Percentiles rank a stretch among this genome's conserved stretches.
Conservation (phyloP, 2,329 filamentous ascomycete species). For the Penicillium capsulatum region DNA sequence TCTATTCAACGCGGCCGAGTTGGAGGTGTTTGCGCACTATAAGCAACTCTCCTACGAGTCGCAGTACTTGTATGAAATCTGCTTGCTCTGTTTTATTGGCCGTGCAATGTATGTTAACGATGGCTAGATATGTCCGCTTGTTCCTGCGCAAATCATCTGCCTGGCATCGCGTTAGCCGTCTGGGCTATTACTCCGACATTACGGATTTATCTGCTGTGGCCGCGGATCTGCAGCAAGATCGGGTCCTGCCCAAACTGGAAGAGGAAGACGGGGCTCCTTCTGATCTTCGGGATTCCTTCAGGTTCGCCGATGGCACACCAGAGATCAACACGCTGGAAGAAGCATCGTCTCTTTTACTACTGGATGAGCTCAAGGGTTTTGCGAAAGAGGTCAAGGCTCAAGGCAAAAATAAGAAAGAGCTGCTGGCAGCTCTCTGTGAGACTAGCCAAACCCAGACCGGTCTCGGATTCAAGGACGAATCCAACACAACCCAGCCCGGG, state of each 20-base stretch:
- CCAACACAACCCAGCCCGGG: slow-evolving; percentile 42
- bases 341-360: slow-evolving; percentile 71
- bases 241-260: slow-evolving; percentile 52
- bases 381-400: slow-evolving; percentile 83
- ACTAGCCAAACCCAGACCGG: slow-evolving; percentile 71
- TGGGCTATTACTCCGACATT: slow-evolving; percentile 81
- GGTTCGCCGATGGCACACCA: slow-evolving; percentile 75
- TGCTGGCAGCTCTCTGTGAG: slow-evolving; percentile 68
- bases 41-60: slow-evolving; percentile 70
- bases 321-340: slow-evolving; percentile 76
- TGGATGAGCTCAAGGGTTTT: slow-evolving; percentile 80
- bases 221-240: slow-evolving; percentile 56
- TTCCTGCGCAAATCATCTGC: slow-evolving; percentile 87
- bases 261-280: slow-evolving; percentile 28
- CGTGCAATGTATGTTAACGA: slow-evolving; percentile 3
- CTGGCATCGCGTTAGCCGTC: slow-evolving; percentile 77
- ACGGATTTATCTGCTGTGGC: slow-evolving; percentile 66
- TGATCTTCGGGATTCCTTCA: slow-evolving; percentile 56
- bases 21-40: slow-evolving; percentile 73
- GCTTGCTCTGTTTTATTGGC: not conserved
- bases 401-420: slow-evolving; percentile 80
- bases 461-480: slow-evolving; percentile 59
- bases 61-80: slow-evolving; percentile 71
- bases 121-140: slow-evolving; percentile 73
- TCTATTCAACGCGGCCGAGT: slow-evolving; percentile 77